Evolutionary conservation across 805 yeast species (phyloP).

Genomic region (Pichia insulana): DNA sequence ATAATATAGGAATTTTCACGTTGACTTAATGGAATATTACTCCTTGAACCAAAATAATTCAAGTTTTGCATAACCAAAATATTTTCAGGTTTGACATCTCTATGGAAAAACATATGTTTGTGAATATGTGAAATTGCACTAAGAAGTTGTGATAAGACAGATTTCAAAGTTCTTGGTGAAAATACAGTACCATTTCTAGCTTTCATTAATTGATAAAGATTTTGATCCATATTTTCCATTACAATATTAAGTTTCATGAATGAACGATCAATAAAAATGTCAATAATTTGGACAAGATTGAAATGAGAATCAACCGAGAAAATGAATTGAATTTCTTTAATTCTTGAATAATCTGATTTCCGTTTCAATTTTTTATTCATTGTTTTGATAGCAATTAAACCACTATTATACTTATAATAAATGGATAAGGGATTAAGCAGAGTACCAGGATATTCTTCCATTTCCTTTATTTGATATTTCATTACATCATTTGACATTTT

Average conservation of each 20-base stretch:
- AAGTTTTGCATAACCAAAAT: conserved; percentile 58
- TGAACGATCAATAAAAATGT: conserved; percentile 63
- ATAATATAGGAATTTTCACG: conserved; percentile 44
- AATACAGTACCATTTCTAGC: conserved; percentile 46
- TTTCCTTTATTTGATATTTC: conserved; percentile 12
- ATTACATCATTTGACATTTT: conserved; percentile 30
- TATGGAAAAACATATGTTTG: conserved; percentile 56
- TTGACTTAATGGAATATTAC: conserved; percentile 33
- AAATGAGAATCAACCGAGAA: conserved; percentile 62
- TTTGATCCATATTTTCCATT: conserved; percentile 85
- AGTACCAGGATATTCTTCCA: conserved; percentile 32
- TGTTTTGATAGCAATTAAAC: conserved; percentile 71
- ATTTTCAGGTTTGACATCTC: conserved; percentile 94
- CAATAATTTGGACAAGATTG: conserved; percentile 65
- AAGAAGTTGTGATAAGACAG: conserved; percentile 63
- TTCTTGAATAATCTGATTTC: conserved; percentile 47
- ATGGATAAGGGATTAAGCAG: conserved; percentile 37
- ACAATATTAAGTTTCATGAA: conserved; percentile 62
- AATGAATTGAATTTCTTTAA: conserved; percentile 63
- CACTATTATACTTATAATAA: conserved; percentile 11
- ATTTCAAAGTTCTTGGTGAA: conserved; percentile 49
- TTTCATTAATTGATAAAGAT: conserved; percentile 67
- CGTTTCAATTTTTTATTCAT: conserved; percentile 49
- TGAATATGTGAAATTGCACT: conserved; percentile 82
- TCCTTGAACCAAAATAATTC: conserved; percentile 40